Conservation (phyloP, 192 early-diverging fungal species). For the Coemansia sp. region DNA sequence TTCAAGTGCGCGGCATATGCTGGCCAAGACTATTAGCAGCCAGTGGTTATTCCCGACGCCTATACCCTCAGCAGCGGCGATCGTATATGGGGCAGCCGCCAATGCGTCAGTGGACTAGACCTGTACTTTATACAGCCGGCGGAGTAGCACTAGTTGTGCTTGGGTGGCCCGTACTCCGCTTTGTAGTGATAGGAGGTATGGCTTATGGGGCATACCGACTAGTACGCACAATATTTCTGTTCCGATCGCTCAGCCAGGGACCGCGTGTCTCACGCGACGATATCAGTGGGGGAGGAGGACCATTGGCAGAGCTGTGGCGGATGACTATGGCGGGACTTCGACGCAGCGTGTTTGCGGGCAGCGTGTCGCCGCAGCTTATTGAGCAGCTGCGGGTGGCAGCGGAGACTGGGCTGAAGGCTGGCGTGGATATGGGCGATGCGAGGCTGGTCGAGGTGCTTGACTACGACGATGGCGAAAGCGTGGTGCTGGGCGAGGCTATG, state of each 20-base stretch:
- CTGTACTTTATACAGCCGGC: constrained; percentile 29
- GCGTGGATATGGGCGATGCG: background rate
- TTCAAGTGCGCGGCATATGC: background rate
- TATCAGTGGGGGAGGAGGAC: background rate
- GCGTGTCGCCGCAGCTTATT: constrained; percentile 1
- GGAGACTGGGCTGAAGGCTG: background rate
- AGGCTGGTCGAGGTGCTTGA: background rate
- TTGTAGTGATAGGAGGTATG: constrained; percentile 35
- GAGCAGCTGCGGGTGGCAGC: constrained; percentile 1
- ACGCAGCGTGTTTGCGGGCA: background rate
- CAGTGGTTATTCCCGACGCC: background rate
- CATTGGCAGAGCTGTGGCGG: background rate
- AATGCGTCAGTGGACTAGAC: constrained; percentile 18
- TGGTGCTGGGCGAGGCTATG: constrained; percentile 30
- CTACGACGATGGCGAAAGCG: background rate
- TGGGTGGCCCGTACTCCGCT: constrained; percentile 43
- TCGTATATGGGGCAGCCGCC: background rate
- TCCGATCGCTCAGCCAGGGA: constrained; percentile 9
- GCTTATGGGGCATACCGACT: constrained; percentile 29
- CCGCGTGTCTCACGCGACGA: background rate
- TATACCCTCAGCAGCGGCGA: background rate
- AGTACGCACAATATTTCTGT: constrained; percentile 5
- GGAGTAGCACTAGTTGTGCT: constrained; percentile 23
- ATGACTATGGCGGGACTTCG: background rate
- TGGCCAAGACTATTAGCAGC: background rate